A percentile compares a stretch with the other conserved stretches of the same genome.
Evolutionary conservation across 768 basidiomycete species (phyloP).

Genomic region (Chalciporus piperatus): DNA sequence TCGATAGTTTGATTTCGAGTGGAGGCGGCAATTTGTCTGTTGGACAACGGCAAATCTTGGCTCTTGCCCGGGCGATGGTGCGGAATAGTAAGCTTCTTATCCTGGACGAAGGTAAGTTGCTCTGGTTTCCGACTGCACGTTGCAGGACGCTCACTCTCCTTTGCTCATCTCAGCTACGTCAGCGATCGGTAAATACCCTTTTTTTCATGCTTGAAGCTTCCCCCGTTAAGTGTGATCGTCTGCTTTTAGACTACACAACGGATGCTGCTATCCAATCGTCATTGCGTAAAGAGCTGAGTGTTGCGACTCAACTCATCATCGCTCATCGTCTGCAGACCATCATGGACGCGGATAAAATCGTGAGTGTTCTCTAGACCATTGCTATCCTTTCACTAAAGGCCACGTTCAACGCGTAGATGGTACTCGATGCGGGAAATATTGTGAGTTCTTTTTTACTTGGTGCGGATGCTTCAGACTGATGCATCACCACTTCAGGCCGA

Average conservation of each 20-base stretch:
- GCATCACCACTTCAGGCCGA: constrained; percentile 34
- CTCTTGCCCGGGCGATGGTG: constrained; percentile 57
- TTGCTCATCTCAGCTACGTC: constrained; percentile 39
- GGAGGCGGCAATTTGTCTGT: constrained; percentile 49
- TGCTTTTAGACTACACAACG: constrained; percentile 53
- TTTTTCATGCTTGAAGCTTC: neutral
- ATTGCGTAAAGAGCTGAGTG: constrained; percentile 44
- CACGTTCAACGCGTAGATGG: constrained; percentile 30
- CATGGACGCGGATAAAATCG: constrained; percentile 61
- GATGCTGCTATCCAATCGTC: constrained; percentile 53
- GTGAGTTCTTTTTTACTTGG: constrained; percentile 24
- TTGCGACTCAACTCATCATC: constrained; percentile 55
- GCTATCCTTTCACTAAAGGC: too few relatives aligned
- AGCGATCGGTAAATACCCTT: constrained; percentile 37
- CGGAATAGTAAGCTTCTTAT: constrained; percentile 56
- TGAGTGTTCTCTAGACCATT: constrained; percentile 19
- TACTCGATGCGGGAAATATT: constrained; percentile 40
- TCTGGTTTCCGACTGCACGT: too few relatives aligned
- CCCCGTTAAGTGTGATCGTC: neutral
- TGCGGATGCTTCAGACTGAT: neutral
- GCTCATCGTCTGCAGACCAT: constrained; percentile 61
- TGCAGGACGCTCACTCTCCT: too few relatives aligned
- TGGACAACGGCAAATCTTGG: constrained; percentile 59
- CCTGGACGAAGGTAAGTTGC: constrained; percentile 48
- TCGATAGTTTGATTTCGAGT: constrained; percentile 44